Evolutionary conservation across 129 eudicot species (phyloP).

Genomic region (Ambrosia trifida): DNA sequence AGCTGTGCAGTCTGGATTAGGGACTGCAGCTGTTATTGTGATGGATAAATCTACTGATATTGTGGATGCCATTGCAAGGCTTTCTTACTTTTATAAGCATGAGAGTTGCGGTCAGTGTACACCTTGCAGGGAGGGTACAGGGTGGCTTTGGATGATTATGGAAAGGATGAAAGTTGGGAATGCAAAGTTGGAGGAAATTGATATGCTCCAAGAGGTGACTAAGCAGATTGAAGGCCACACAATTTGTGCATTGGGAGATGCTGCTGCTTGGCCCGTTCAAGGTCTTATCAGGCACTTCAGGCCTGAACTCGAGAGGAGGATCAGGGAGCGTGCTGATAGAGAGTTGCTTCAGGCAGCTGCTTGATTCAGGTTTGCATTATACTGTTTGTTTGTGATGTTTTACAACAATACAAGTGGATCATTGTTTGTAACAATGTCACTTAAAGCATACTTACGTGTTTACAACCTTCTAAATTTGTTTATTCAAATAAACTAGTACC

Average conservation of each 20-base stretch:
- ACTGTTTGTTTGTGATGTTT: constrained; percentile 15
- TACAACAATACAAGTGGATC: not conserved
- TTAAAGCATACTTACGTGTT: not conserved
- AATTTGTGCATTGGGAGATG: constrained; percentile 94
- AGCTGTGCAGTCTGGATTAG: constrained; percentile 88
- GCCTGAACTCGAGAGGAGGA: constrained; percentile 91
- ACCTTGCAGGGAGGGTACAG: constrained; percentile 96
- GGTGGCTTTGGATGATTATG: constrained; percentile 99
- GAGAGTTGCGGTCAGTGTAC: constrained; percentile 99
- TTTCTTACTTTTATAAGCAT: constrained; percentile 87
- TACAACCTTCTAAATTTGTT: not conserved
- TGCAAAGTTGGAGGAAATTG: constrained; percentile 95
- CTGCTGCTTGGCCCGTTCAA: constrained; percentile 99
- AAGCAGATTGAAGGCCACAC: constrained; percentile 99
- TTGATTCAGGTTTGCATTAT: constrained; percentile 52
- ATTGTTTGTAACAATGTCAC: not conserved
- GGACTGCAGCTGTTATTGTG: constrained; percentile 95
- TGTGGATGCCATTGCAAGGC: constrained; percentile 89
- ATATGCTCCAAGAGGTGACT: constrained; percentile 92
- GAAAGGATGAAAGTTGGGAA: constrained; percentile 94
- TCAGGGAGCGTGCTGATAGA: constrained; percentile 76
- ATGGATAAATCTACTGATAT: constrained; percentile 95
- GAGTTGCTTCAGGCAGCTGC: constrained; percentile 80
- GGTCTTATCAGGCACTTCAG: constrained; percentile 98
- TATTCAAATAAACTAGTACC: not conserved